Percentiles rank a stretch among this genome's conserved stretches.
These are phyloP conservation scores for Clarireedia sp. DNA, from an alignment of 2,329 filamentous ascomycete species.

Conservation along the genomic window DNA sequence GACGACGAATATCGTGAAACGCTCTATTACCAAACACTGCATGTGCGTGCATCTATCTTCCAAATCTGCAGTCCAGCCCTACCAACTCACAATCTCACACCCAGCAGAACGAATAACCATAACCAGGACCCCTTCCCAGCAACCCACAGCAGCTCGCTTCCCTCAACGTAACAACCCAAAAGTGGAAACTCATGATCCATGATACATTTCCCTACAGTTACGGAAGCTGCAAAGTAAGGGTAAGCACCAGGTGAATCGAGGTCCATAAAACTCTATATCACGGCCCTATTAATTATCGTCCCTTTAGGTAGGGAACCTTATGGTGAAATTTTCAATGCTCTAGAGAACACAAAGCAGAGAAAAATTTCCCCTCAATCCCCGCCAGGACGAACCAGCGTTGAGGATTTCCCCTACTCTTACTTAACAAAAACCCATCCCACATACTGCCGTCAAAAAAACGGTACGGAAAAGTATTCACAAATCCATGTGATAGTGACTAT, in stretches of 20 bases:
- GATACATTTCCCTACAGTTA: neutral
- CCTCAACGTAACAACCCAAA: neutral
- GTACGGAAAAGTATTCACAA: too few relatives aligned
- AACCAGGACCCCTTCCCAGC: neutral
- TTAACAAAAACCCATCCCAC: too few relatives aligned
- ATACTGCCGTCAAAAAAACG: too few relatives aligned
- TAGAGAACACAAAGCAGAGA: too few relatives aligned
- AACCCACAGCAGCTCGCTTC: neutral
- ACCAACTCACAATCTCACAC: neutral
- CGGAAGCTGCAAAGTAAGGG: too few relatives aligned
- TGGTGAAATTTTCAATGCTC: too few relatives aligned
- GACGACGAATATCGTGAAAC: too few relatives aligned
- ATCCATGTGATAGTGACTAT: too few relatives aligned
- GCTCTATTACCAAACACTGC: neutral
- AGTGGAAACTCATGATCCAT: neutral
- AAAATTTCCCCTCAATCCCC: too few relatives aligned
- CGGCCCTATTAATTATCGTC: constrained; percentile 8
- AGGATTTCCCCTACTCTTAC: too few relatives aligned
- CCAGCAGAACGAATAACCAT: neutral
- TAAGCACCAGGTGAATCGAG: too few relatives aligned
- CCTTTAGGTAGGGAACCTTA: neutral
- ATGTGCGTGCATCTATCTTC: neutral
- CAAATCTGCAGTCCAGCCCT: constrained; percentile 6
- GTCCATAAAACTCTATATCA: neutral
- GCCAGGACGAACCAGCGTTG: too few relatives aligned